Evolutionary conservation across 176 grass and related monocot genomes (phyloP), one percentile per base, ranked within the genome.

Genomic region (Dendrocalamus sinicus): DNA sequence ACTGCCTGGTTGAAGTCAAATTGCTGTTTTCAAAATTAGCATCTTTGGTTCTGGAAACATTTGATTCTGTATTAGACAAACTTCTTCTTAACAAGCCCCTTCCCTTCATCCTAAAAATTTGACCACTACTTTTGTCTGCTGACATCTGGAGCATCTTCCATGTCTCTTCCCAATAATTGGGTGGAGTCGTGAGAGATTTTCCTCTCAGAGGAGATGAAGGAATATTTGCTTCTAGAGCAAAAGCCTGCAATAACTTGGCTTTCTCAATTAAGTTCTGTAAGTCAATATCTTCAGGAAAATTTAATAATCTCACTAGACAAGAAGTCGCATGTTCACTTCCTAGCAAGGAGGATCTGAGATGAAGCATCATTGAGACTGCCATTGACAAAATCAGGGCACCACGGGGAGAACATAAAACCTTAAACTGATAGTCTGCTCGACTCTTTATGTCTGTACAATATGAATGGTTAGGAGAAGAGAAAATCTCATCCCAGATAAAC

Each of bases 401-500:
- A 83, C 93, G 92, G 39, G 94, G 90, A 88, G 96, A 94, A 63
- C 94, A 94, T 50, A 96, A 81, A 63, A 96, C 79, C 80, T 88
- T 94, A 79, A 90, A 93, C 43, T 89, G 91, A 82, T 91, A 85
- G 11, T 99, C 90, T 65, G 70, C 51, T 85, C 28, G 57, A 67
- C 67, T 92, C 26, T 48, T 57, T 24, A 79, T 89, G 14, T 91
- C 81, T 15, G 83, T 78, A 71, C 69, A 82, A 48, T 76, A 87
- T 37, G 71, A 52, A 89, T 89, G 67, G 44, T 99, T 96, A 32
- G 86, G 87, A 75, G 81, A 96, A 84, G 87, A 89, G 78, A 99
- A 96, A 60, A 99, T 96, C 80, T 99, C 94, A 72, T 99, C 96
- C 96, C 96, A 99, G 78, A 96, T 78, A 84, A 91, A 88, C 28